phyloP scores from a whole-genome alignment of 2,329 filamentous ascomycete species.

The Fusarium pininemorale region DNA sequence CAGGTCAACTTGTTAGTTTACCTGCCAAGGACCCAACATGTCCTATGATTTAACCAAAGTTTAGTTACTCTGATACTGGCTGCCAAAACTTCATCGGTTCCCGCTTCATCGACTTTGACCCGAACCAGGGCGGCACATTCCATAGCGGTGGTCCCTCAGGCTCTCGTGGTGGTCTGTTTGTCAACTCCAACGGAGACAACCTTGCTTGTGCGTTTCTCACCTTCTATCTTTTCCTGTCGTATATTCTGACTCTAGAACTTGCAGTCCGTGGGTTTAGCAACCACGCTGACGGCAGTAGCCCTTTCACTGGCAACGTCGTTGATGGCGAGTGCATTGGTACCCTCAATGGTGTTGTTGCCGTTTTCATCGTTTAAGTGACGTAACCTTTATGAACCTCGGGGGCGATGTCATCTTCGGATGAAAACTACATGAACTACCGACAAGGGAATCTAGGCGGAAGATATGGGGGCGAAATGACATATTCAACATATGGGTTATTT shows the following conservation, averaged over 20 bases:
- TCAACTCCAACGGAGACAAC: background rate
- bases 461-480: background rate
- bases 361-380: background rate
- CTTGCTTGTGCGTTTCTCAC: background rate
- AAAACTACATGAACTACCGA: accelerated
- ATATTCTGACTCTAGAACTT: accelerated
- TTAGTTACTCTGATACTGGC: background rate
- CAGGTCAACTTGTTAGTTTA: conserved; percentile 2
- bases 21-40: too few species aligned
- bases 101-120: conserved; percentile 1
- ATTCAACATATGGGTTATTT: background rate
- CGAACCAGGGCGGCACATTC: background rate
- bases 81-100: conserved; percentile 10
- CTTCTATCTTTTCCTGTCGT: accelerated
- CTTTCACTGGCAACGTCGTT: background rate
- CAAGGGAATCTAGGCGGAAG: accelerated
- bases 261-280: background rate
- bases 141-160: background rate
- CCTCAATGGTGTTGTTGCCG: background rate
- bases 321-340: conserved; percentile 6
- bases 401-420: accelerated
- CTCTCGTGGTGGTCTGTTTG: background rate
- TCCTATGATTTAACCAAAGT: accelerated
- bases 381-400: accelerated
- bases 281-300: background rate